Evolutionary conservation across 2,329 filamentous ascomycete species (phyloP), one percentile per base, ranked within the genome.

Genomic region (Diplodia mutila): DNA sequence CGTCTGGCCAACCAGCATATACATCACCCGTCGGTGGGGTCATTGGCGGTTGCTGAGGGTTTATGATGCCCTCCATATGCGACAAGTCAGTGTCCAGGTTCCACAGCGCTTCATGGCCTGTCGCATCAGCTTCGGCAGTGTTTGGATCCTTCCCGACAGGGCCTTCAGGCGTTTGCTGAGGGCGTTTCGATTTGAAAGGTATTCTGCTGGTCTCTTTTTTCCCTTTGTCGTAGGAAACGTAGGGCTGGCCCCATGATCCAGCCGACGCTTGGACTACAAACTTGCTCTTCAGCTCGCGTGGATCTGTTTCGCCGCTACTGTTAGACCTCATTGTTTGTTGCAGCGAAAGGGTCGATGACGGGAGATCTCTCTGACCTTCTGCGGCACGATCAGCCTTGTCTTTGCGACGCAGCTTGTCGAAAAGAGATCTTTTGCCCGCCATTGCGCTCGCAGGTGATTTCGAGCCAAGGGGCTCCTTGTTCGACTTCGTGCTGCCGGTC

Each of bases 31-130:
- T 75, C 6, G 92, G 89, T 1, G 92, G 91, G 1, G 91, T 91
- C 74, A 93, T 82, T 0, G 90, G 88, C 21, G 86, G 89, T 70
- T 89, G 87, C 61, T 78, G 76, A 9, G 75, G 73, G 63, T 89
- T 89, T 69, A 98, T 82, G 70, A 98, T 97, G 25, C 93, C 95
- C 73, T 94, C 91, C 92, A 99, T 95, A 73, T 97, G 88, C 67
- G 89, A 88, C 57, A 98, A 85, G 76, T 98, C 91, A 1, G 92
- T 96, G 77, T 98, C 94, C 29, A 98, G 86, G 73, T 87, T 87
- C 80, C 90, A 97, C 54, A 93, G 79, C 14, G 86, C 86, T 51
- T 86, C 86, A 51, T 86, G 85, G 65, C 85, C 84, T 67, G 78
- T 76, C 25, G 76, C 76, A 63, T 78, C 79, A 34, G 74, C 75